These are phyloP conservation scores for Raphanus raphanistrum DNA, from an alignment of 345 rosid species.

Conservation along the genomic window DNA sequence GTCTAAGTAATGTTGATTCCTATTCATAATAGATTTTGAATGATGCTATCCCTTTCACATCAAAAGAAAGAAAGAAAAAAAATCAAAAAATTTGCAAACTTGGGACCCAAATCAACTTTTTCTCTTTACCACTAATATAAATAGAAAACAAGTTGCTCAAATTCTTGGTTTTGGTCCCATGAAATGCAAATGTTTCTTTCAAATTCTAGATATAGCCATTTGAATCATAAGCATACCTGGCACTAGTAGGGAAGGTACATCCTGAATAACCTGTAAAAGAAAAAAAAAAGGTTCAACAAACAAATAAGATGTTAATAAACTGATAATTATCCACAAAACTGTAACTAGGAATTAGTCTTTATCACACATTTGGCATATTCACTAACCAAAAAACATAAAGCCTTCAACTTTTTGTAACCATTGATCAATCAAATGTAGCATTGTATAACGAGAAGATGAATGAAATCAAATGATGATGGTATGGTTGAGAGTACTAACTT, in stretches of 20 bases:
- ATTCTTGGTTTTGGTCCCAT: conserved; percentile 24
- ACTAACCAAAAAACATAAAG: conserved; percentile 15
- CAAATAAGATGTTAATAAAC: not conserved
- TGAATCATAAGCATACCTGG: conserved; percentile 40
- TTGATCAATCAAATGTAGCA: conserved; percentile 8
- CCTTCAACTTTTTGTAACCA: conserved; percentile 16
- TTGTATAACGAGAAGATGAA: not conserved
- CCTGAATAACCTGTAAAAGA: conserved; percentile 40
- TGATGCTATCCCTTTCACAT: conserved; percentile 29
- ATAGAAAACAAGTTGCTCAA: conserved; percentile 10
- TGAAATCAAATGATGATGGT: not conserved
- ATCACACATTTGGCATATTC: conserved; percentile 12
- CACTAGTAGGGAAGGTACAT: conserved; percentile 43
- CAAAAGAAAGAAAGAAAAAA: conserved; percentile 11
- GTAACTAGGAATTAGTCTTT: not conserved
- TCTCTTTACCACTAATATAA: conserved; percentile 21
- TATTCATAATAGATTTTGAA: conserved; percentile 17
- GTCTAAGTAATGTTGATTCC: not conserved
- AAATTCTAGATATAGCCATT: not conserved
- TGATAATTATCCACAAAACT: not conserved
- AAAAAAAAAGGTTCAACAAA: not conserved
- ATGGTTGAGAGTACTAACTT: conserved; percentile 39
- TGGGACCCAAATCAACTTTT: conserved; percentile 42
- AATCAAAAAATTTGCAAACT: conserved; percentile 27
- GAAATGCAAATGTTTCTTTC: conserved; percentile 29